A percentile compares a stretch with the other conserved stretches of the same genome.
These are phyloP conservation scores for Colletotrichum sp. DNA, from an alignment of 2,329 filamentous ascomycete genomes.

Conservation along the genomic window DNA sequence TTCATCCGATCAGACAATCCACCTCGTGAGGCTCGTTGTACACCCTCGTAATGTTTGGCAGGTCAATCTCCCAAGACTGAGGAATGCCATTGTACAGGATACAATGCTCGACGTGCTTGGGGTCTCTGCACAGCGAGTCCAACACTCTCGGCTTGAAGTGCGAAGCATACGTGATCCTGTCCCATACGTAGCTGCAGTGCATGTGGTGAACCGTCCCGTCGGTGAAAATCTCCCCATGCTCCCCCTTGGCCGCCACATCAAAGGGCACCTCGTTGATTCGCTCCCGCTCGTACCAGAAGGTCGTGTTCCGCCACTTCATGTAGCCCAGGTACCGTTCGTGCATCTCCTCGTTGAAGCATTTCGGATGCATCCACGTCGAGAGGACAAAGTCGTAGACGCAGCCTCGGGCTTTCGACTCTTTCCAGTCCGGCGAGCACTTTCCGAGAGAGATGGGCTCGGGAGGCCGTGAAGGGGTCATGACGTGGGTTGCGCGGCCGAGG, in stretches of 20 bases:
- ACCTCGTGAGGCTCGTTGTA: slow-evolving; percentile 11
- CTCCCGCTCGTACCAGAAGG: slow-evolving; percentile 9
- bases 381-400: slow-evolving; percentile 14
- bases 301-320: slow-evolving; percentile 12
- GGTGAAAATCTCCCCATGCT: slow-evolving; percentile 10
- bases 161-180: slow-evolving; percentile 10
- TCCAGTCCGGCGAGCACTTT: background rate
- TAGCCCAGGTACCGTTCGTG: slow-evolving; percentile 5
- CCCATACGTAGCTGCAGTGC: slow-evolving; percentile 17
- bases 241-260: slow-evolving; percentile 1
- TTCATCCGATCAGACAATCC: slow-evolving; percentile 2
- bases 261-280: slow-evolving; percentile 7
- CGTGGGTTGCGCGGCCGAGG: background rate
- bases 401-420: slow-evolving; percentile 31
- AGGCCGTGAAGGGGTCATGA: background rate
- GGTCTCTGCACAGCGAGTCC: slow-evolving; percentile 9
- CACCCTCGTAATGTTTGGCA: slow-evolving; percentile 11
- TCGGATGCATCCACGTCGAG: slow-evolving; percentile 26
- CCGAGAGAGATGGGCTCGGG: slow-evolving; percentile 3
- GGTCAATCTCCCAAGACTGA: slow-evolving; percentile 12
- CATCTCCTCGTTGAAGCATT: slow-evolving; percentile 16
- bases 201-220: slow-evolving; percentile 11
- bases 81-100: slow-evolving; percentile 12
- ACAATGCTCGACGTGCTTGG: slow-evolving; percentile 10
- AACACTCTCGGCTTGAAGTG: slow-evolving; percentile 5